Evolutionary conservation across 257 asterid genomes (phyloP), one percentile per base, ranked within the genome.

Genomic region (Orobanche coerulescens): DNA sequence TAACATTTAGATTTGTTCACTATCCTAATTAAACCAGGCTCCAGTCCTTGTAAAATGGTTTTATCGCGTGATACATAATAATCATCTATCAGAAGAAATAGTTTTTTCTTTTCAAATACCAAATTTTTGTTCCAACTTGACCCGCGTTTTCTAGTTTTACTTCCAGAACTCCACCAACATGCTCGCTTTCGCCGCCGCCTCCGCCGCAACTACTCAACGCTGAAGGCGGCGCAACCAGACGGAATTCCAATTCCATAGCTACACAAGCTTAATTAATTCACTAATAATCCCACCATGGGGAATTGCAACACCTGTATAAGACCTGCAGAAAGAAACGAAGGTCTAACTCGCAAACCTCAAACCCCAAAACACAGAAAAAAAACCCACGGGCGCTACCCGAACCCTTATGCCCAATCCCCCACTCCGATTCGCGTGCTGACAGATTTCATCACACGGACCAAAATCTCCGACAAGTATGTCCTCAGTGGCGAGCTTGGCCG

Each of bases 401-500:
- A 91, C 65, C 95, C 95, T 0, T 91, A 80, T 50, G 66, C 88
- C 0, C 78, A 70, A 6, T 74, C 82, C 2, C 74, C 86, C 0
- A 67, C 88, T 4, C 76, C 96, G 48, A 72, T 91, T 74, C 83
- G 89, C 14, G 97, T 91, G 4, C 83, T 91, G 22, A 91, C 85
- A 43, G 95, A 91, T 57, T 76, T 83, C 70, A 39, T 62, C 54
- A 76, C 72, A 0, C 74, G 71, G 64, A 73, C 74, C 19, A 70
- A 71, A 48, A 90, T 90, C 65, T 85, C 97, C 50, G 97, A 90
- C 64, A 87, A 87, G 78, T 90, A 90, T 53, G 66, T 78, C 62
- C 86, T 90, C 33, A 96, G 97, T 19, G 85, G 96, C 3, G 97
- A 91, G 76, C 85, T 88, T 52, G 97, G 97, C 20, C 87, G 97